Base-by-base conservation (phyloP, 2,329 filamentous ascomycete species). In the Exophiala oligosperma region DNA sequence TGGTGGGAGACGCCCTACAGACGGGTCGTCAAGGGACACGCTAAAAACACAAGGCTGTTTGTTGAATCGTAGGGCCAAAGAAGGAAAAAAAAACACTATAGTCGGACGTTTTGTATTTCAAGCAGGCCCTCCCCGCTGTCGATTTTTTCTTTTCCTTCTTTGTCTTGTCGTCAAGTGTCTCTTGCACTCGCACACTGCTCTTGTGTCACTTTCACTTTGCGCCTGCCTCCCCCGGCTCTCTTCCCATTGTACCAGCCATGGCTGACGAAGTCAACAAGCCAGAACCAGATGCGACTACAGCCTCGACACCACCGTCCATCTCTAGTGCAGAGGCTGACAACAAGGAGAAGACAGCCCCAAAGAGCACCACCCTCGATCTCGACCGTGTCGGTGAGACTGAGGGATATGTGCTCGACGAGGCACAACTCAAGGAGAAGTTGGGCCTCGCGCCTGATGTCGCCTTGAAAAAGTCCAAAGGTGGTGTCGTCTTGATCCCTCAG, bases 401-500 rank as follows among this genome's bases (percentile, higher is more conserved):
- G 23, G 66, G 66, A 35, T 68, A 68, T 41, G 24, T 67, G 41
- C 60, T 68, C 38, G 64, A 68, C 48, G 66, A 67, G 49, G 51
- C 54, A 2, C 32, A 56, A 26, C 52, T 68, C 29, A 58, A 59
- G 49, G 53, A 60, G 47, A 55, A 61, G 48, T 57, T 65, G 5
- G 62, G 64, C 28, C 57, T 68, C 38, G 56, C 61, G 2, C 46
- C 67, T 6, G 64, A 67, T 49, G 66, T 66, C 2, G 63, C 67
- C 26, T 56, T 75, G 12, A 74, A 75, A 63, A 72, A 72, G 24
- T 70, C 70, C 14, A 62, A 70, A 37, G 69, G 73, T 7, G 71
- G 72, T 40, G 79, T 77, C 2, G 76, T 82, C 14, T 73, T 84
- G 49, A 81, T 83, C 23, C 82, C 81, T 1, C 81, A 84, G 66